phyloP scores from a whole-genome alignment of 2,329 filamentous ascomycete species.

The Dryadomyces quercivorus region DNA sequence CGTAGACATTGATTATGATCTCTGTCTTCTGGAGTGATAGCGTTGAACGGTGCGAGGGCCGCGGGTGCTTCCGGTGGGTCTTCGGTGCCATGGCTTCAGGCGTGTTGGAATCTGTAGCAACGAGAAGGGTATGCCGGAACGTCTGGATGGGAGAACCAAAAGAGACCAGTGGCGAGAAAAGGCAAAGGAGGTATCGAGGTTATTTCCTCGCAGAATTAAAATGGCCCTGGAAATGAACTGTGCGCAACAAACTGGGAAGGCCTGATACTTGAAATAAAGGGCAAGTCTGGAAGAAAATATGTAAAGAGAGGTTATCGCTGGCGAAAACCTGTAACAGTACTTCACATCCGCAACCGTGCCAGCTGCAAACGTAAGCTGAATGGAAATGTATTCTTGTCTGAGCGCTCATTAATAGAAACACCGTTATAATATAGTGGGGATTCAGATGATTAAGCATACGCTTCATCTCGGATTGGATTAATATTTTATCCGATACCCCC shows the following conservation, averaged over 20 bases:
- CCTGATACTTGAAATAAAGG: neutral
- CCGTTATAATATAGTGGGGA: neutral
- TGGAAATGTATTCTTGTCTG: neutral
- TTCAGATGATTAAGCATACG: neutral
- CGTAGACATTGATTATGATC: constrained; percentile 66
- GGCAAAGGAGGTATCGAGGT: neutral
- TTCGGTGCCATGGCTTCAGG: constrained; percentile 28
- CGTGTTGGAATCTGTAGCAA: neutral
- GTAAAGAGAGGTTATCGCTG: neutral
- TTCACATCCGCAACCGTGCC: neutral
- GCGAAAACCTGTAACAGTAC: neutral
- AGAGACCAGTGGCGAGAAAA: neutral
- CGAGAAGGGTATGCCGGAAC: neutral
- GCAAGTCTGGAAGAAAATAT: neutral
- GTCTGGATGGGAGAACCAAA: neutral
- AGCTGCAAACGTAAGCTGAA: neutral
- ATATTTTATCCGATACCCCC: neutral
- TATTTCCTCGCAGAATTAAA: too few species aligned
- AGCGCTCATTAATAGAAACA: neutral
- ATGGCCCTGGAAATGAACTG: too few species aligned
- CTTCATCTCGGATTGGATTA: neutral
- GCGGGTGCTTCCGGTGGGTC: constrained; percentile 23
- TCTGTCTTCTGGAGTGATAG: constrained; percentile 61
- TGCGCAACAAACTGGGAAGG: neutral
- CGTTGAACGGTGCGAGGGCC: constrained; percentile 46